Base-by-base conservation (phyloP, 352 stramenopile species). In the Globisporangium polare region DNA sequence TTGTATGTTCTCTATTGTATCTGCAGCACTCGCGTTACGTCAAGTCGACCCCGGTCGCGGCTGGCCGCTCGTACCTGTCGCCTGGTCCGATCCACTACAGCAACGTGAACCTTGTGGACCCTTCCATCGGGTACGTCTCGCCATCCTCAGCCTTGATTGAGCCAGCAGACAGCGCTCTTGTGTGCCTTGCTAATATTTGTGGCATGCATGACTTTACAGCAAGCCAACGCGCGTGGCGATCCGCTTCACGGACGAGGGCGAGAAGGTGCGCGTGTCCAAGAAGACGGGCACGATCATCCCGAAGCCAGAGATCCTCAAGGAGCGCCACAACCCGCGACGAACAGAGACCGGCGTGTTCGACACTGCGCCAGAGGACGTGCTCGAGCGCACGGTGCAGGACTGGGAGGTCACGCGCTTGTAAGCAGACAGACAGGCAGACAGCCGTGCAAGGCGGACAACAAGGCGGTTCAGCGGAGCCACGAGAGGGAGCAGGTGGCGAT, bases 221-320 rank as follows among this genome's bases (percentile, higher is more conserved):
- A 90, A 91, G 60, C 80, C 84, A 46, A 94, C 86, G 65, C 75
- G 85, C 20, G 62, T 95, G 24, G 78, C 76, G 45, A 90, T 92
- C 57, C 82, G 86, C 63, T 96, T 88, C 66, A 86, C 95, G 50
- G 90, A 98, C 24, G 87, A 98, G 46, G 95, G 94, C 31, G 94
- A 95, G 31, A 98, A 98, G 77, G 89, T 98, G 47, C 86, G 96
- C 42, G 90, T 98, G 65, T 92, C 93, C 26, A 98, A 97, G 78
- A 94, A 96, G 71, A 97, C 87, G 37, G 94, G 94, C 63, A 97
- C 94, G 13, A 97, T 98, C 68, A 98, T 99, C 77, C 91, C 93
- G 27, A 95, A 95, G 71, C 94, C 96, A 6, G 91, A 96, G 27
- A 69, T 96, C 58, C 80, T 97, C 45, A 97, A 91, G 69, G 80